These are phyloP conservation scores for Coemansia sp. DNA, from an alignment of 192 early-diverging fungal species.

Conservation along the genomic window DNA sequence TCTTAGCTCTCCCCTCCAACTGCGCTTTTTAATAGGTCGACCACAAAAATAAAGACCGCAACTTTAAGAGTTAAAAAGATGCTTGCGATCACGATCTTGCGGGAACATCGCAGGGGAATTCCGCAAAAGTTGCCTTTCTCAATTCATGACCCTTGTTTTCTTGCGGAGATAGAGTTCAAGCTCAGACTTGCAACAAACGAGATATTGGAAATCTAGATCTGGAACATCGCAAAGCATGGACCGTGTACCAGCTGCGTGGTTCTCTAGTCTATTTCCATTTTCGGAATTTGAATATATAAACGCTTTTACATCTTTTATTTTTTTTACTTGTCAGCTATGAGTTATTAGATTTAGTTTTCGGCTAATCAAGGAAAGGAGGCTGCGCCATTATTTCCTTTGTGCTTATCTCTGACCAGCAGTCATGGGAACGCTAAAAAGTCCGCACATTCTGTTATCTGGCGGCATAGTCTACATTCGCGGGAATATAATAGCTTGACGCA, in stretches of 20 bases:
- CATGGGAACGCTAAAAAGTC: neutral
- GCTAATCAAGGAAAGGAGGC: too few relatives aligned
- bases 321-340: neutral
- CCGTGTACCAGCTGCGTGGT: neutral
- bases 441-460: neutral
- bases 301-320: neutral
- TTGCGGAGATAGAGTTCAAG: conserved; percentile 4
- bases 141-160: neutral
- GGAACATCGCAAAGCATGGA: conserved; percentile 4
- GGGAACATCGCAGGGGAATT: neutral
- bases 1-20: neutral
- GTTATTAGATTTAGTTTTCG: conserved; percentile 1
- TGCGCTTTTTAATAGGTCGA: neutral
- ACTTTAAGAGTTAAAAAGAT: neutral
- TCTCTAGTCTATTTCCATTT: conserved; percentile 1
- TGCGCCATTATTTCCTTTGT: neutral
- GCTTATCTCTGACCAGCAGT: neutral
- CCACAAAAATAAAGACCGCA: neutral
- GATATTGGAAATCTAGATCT: conserved; percentile 5
- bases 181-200: neutral
- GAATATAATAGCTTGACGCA: too few relatives aligned
- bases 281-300: conserved; percentile 6
- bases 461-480: too few relatives aligned
- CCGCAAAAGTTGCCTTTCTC: conserved; percentile 1
- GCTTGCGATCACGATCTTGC: neutral